Percentiles rank a stretch among this genome's conserved stretches.
Evolutionary conservation across 306 rosid genomes (phyloP).

Genomic region (Coriaria nepalensis): DNA sequence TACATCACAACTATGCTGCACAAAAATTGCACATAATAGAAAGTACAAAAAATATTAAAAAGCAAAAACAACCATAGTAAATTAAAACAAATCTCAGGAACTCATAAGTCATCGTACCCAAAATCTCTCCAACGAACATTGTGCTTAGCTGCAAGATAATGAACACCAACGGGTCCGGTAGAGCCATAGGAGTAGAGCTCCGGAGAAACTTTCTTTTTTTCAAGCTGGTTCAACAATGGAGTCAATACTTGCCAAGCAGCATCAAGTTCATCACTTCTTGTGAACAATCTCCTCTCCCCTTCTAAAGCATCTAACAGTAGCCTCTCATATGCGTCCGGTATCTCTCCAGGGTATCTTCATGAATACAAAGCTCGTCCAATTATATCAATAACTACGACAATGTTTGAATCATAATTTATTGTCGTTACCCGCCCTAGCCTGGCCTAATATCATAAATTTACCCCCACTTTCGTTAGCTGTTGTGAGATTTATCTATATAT

Average conservation of each 20-base stretch:
- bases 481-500: too few relatives aligned
- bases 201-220: constrained; percentile 65
- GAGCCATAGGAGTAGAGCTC: constrained; percentile 94
- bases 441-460: too few relatives aligned
- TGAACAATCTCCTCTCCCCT: constrained; percentile 86
- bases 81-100: too few relatives aligned
- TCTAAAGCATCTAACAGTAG: constrained; percentile 82
- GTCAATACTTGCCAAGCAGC: constrained; percentile 96
- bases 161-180: constrained; percentile 90
- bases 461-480: too few relatives aligned
- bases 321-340: constrained; percentile 94
- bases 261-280: constrained; percentile 90
- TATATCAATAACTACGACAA: neutral
- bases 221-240: constrained; percentile 81
- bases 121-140: constrained; percentile 91
- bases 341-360: constrained; percentile 70
- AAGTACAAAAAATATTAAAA: too few relatives aligned
- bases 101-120: constrained; percentile 27
- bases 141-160: constrained; percentile 84
- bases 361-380: constrained; percentile 12
- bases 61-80: too few relatives aligned
- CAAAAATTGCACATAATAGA: too few relatives aligned
- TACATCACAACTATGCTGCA: too few relatives aligned
- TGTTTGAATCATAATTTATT: neutral
- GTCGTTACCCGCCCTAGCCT: too few relatives aligned